Percentiles rank a stretch among this genome's conserved stretches.
Conservation (phyloP, 768 basidiomycete genomes). For the Suillus variegatus region DNA sequence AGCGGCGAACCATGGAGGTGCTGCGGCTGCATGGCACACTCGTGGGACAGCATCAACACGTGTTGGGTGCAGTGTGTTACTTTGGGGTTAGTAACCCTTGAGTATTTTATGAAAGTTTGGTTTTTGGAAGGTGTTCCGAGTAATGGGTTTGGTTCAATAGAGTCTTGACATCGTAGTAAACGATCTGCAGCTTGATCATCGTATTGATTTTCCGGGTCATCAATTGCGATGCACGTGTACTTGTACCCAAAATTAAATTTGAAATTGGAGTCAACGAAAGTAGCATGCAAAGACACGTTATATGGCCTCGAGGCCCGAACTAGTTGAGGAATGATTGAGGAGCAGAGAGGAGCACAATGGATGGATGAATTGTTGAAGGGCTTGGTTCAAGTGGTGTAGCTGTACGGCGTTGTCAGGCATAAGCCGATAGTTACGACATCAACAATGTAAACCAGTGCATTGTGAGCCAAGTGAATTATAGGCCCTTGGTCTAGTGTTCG, state of each 20-base stretch:
- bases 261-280: conserved; percentile 1
- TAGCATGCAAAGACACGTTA: not conserved
- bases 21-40: conserved; percentile 29
- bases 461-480: conserved; percentile 4
- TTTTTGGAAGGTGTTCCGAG: conserved; percentile 23
- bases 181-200: not conserved
- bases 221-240: conserved; percentile 1
- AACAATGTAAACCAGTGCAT: conserved; percentile 34
- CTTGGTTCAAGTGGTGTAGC: not conserved
- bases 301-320: not conserved
- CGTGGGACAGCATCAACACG: conserved; percentile 34
- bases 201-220: not conserved
- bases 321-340: not conserved
- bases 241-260: conserved; percentile 1
- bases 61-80: conserved; percentile 21
- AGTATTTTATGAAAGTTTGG: conserved; percentile 1
- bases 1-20: conserved; percentile 4
- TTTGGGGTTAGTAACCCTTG: conserved; percentile 32
- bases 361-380: not conserved
- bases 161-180: not conserved
- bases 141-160: conserved; percentile 13
- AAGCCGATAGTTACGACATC: conserved; percentile 32
- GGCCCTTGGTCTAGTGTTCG: conserved; percentile 1
- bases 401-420: not conserved
- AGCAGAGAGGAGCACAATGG: not conserved